These are phyloP conservation scores for Hemileccinum hortonii DNA, from an alignment of 1,284 basidiomycete genomes.

Conservation along the genomic window DNA sequence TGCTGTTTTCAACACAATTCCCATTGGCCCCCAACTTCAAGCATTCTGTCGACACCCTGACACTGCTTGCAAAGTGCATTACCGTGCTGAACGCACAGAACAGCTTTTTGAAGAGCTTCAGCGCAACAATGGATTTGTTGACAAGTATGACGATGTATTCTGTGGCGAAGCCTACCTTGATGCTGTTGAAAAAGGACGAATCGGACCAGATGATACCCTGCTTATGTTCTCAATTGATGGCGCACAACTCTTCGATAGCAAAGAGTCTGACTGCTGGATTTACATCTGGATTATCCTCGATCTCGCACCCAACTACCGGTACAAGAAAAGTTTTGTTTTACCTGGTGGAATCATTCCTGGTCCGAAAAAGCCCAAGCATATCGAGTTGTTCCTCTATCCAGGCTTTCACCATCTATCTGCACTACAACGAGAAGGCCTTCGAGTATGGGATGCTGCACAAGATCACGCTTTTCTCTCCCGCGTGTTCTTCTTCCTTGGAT, in stretches of 20 bases:
- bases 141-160: too few relatives aligned
- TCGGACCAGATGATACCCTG: too few relatives aligned
- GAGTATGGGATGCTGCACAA: neutral
- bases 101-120: too few relatives aligned
- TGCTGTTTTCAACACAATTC: constrained; percentile 10
- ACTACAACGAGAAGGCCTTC: neutral
- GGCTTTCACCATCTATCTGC: constrained; percentile 4
- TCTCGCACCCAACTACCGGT: neutral
- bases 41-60: too few relatives aligned
- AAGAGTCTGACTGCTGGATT: neutral
- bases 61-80: too few relatives aligned
- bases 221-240: too few relatives aligned
- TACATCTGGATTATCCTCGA: constrained; percentile 10
- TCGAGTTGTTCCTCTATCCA: constrained; percentile 2
- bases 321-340: constrained; percentile 9
- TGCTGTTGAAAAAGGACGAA: too few relatives aligned
- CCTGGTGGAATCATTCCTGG: constrained; percentile 5
- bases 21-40: too few relatives aligned
- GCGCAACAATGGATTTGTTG: too few relatives aligned
- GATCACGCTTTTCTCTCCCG: neutral
- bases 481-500: neutral
- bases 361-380: constrained; percentile 4
- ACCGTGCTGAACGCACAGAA: too few relatives aligned
- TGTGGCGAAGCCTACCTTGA: too few relatives aligned
- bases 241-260: too few relatives aligned